phyloP scores from a whole-genome alignment of 2,329 filamentous ascomycete genomes.

The Verticillium dahliae region DNA sequence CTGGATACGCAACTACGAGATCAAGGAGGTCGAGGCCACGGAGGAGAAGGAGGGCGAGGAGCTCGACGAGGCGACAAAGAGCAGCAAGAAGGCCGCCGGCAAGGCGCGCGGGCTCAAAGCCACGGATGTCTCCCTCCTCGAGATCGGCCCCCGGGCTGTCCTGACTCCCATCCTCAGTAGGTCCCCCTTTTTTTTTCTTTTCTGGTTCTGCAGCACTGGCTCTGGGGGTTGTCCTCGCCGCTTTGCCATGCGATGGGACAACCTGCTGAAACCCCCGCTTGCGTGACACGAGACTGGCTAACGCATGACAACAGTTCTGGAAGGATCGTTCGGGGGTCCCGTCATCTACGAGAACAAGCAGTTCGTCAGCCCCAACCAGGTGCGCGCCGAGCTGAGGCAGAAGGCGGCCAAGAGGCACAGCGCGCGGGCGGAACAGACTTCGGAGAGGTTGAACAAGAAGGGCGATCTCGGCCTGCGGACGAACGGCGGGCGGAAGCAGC shows the following conservation, averaged over 20 bases:
- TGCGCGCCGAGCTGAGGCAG: conserved; percentile 72
- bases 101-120: conserved; percentile 41
- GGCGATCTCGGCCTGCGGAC: conserved; percentile 69
- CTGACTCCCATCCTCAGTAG: conserved; percentile 68
- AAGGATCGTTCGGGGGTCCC: conserved; percentile 90
- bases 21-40: conserved; percentile 37
- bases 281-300: neutral
- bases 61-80: conserved; percentile 2
- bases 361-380: conserved; percentile 93
- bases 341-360: conserved; percentile 98
- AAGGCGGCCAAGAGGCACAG: conserved; percentile 75
- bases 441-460: conserved; percentile 68
- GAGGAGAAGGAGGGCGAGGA: conserved; percentile 12
- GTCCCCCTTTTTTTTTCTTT: neutral
- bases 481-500: conserved; percentile 54
- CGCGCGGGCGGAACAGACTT: conserved; percentile 63
- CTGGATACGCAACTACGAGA: conserved; percentile 64
- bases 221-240: no score
- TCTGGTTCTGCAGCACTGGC: neutral
- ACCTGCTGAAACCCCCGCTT: neutral
- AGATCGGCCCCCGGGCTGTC: conserved; percentile 91
- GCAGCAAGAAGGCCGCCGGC: conserved; percentile 28
- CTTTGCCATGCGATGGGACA: no score
- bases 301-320: conserved; percentile 59
- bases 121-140: conserved; percentile 76